Evolutionary conservation across 1,139 yeast species (phyloP), one percentile per base, ranked within the genome.

Genomic region (Geotrichum fermentans): DNA sequence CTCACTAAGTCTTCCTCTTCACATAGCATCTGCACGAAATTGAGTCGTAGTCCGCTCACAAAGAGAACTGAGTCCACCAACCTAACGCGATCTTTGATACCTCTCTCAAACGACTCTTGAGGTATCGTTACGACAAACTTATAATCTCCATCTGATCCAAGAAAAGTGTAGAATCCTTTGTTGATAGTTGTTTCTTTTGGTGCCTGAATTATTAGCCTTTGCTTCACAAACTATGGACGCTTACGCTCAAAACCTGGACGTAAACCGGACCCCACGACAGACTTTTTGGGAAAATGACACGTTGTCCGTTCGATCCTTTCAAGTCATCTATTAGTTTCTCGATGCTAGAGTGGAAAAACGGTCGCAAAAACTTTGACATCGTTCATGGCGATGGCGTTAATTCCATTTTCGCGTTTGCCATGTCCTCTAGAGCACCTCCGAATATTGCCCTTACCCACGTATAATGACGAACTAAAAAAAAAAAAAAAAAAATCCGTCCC

Each of bases 181-280:
- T 47, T 42, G 8, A 20, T 14, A 14, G 14, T 37, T 4, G 46
- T 47, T 4, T 29, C 29, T 22, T 20, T 26, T 8, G 50, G 50
- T 29, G 30, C 30, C 50, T 47, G 17, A 16, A 18, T 24, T 5
- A 36, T 26, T 28, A 45, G 32, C 3, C 16, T n/a, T n/a, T n/a
- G n/a, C n/a, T n/a, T n/a, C n/a, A n/a, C n/a, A n/a, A n/a, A n/a
- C 8, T 11, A 5, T 13, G 14, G 3, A 16, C 17, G 37, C 50
- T 41, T 22, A 47, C 50, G 29, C 50, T 47, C 18, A 47, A 28
- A n/a, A 47, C 24, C 22, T 47, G 50, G 11, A 47, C 28, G 28
- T 36, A 36, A 7, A 37, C 50, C 13, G 50, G 43, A 7, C 38
- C 37, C 5, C 29, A 17, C 22, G 26, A 10, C 14, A 47, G 14